Conservation (phyloP, 1,284 basidiomycete genomes). For the Albatrellus sp. region DNA sequence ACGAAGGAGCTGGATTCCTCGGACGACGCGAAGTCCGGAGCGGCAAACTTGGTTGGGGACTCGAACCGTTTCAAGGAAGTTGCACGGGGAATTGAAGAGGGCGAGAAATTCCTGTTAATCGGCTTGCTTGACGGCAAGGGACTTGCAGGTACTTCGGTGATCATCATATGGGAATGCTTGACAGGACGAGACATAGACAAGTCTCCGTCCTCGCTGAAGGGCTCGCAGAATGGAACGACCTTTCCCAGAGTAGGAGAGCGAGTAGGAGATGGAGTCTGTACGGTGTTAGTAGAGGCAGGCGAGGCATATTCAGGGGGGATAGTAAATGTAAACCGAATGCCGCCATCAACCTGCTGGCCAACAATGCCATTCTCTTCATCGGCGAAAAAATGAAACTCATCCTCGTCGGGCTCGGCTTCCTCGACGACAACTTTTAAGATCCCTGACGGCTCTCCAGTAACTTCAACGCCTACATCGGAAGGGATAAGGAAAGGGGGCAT, state of each 20-base stretch:
- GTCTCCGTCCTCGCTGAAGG: conserved; percentile 19
- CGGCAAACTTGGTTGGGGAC: conserved; percentile 13
- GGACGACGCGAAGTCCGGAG: conserved; percentile 13
- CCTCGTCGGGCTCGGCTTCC: conserved; percentile 32
- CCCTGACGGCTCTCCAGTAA: conserved; percentile 17
- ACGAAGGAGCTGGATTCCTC: conserved; percentile 19
- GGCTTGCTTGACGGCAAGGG: background rate
- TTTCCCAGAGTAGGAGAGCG: conserved; percentile 8
- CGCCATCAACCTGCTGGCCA: conserved; percentile 39
- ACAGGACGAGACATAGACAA: conserved; percentile 13
- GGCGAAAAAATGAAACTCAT: conserved; percentile 10
- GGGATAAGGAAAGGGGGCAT: conserved; percentile 38
- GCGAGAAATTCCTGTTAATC: conserved; percentile 18
- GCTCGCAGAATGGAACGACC: conserved; percentile 13
- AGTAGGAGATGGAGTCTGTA: conserved; percentile 12
- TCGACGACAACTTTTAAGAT: conserved; percentile 26
- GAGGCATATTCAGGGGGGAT: conserved; percentile 26
- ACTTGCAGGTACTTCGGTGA: background rate
- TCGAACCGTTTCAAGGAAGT: conserved; percentile 21
- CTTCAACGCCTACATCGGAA: conserved; percentile 37
- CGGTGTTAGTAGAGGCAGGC: conserved; percentile 10
- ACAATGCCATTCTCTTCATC: conserved; percentile 30
- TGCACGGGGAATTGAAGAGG: conserved; percentile 42
- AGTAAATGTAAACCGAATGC: conserved; percentile 59
- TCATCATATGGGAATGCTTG: background rate